Evolutionary conservation across 176 grass and related monocot species (phyloP), one percentile per base, ranked within the genome.

Genomic region (Cocos nucifera): DNA sequence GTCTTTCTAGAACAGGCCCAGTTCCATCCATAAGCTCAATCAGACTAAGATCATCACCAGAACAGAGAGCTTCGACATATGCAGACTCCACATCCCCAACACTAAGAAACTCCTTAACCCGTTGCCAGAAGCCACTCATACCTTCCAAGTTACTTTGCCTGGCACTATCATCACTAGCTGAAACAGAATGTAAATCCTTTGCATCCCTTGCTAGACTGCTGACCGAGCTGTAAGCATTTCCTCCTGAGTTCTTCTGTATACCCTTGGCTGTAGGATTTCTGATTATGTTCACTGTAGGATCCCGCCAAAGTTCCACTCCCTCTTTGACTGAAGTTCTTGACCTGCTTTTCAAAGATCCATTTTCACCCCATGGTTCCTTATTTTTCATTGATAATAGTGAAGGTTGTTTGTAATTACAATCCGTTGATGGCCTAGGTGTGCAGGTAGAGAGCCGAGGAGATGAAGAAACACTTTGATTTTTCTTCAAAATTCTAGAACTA

Each of bases 1-100:
- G 71, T 56, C 77, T 88, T 51, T 86, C 72, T 35, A 98, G 81
- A 70, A 98, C 73, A 71, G 93, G 87, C 56, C 93, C 84, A 61
- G 93, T 98, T 82, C 74, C 82, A 63, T 98, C 82, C 93, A 98
- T 98, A 52, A 98, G 54, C 58, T 85, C 69, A 72, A 88, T 69
- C 15, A 98, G 56, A 57, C 78, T 76, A 70, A 63, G 72, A 64
- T 57, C 70, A 79, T 83, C 81, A 65, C 76, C 73, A 61, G 65
- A 80, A 69, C 67, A 76, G 17, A 98, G 73, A 58, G 82, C 84
- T 67, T 79, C 79, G 9, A 61, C 58, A 50, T 92, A 98, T 58
- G 84, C 84, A 75, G 87, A 73, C 69, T 92, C 93, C 56, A 92
- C 55, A 70, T 79, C 61, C 5, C 75, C 87, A 48, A 54, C 20